A percentile compares a stretch with the other conserved stretches of the same genome.
Evolutionary conservation across 2,329 filamentous ascomycete species (phyloP).

Genomic region (Apiospora koreana): DNA sequence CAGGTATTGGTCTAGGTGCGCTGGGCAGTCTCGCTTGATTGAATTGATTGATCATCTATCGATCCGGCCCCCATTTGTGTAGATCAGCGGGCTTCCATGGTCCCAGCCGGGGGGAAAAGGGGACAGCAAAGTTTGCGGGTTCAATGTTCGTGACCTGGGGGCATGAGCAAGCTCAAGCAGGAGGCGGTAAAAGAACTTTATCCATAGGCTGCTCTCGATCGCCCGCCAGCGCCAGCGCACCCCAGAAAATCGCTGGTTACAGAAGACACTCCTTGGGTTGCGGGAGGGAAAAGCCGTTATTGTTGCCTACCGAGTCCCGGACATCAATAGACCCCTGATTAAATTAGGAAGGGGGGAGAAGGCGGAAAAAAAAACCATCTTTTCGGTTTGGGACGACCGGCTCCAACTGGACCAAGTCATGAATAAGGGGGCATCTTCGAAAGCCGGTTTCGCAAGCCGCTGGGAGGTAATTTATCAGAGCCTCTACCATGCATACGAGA

Average conservation of each 20-base stretch:
- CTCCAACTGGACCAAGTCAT: background rate
- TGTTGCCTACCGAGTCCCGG: constrained; percentile 3
- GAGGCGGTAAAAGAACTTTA: background rate
- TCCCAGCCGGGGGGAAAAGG: background rate
- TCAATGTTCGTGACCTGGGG: background rate
- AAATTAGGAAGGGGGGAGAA: background rate
- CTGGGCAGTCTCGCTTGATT: background rate
- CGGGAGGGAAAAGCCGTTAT: constrained; percentile 8
- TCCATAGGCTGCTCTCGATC: constrained; percentile 5
- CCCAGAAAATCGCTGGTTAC: background rate
- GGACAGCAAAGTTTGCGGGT: background rate
- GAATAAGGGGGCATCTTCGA: background rate
- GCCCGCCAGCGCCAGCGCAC: background rate
- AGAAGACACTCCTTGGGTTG: background rate
- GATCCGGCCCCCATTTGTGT: background rate
- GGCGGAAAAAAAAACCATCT: too few relatives aligned
- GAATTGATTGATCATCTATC: background rate
- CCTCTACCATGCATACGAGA: background rate
- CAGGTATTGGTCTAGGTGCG: background rate
- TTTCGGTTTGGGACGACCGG: background rate
- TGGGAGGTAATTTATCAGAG: background rate
- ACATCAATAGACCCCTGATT: background rate
- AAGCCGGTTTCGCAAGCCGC: constrained; percentile 2
- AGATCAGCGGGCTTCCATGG: background rate
- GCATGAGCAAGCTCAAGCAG: background rate